Evolutionary conservation across 2,329 filamentous ascomycete genomes (phyloP), one percentile per base, ranked within the genome.

Genomic region (Exophiala oligosperma): DNA sequence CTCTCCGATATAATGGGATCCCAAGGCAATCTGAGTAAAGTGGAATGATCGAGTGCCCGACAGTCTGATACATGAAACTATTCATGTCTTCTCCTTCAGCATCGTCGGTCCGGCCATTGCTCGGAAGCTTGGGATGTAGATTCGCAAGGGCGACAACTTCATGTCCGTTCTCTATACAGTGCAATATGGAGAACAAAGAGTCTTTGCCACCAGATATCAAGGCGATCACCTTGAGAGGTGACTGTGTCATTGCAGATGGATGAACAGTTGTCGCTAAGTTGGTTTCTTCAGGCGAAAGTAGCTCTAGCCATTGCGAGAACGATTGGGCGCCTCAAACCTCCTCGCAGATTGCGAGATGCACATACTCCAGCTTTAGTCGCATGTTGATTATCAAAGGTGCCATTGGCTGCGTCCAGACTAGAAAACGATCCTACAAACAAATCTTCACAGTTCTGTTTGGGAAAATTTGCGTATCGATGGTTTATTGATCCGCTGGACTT

Each of bases 61-160:
- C 90, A 2, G 94, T 99, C 79, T 99, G 94, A 79, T 97, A 99
- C 94, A 99, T 99, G 85, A 94, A 97, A 77, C 92, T 97, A 74
- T 99, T 91, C 67, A 96, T 81, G 72, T 97, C 90, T 56, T 81
- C 76, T 62, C 80, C 77, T 37, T 81, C 77, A 21, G 48, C 61
- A 26, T 71, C 77, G 49, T 69, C 72, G n/a, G 26, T n/a, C 7
- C 11, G 7, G 4, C 3, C 46, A 29, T 48, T 29, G 46, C 9
- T 32, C 2, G 6, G n/a, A 4, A 53, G 65, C 48, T 62, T 77
- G 51, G 91, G 93, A 71, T 92, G 83, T 55, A 99, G 79, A 74
- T 99, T 99, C 50, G 91, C 94, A 49, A 99, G 79, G 6, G 94
- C 94, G 51, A 97, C 84, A 48, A 99, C 79, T 62, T 83, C 82